Percentiles rank a stretch among this genome's conserved stretches.
These are phyloP conservation scores for Daldinia concentrica DNA, from an alignment of 495 filamentous ascomycete genomes.

Conservation along the genomic window DNA sequence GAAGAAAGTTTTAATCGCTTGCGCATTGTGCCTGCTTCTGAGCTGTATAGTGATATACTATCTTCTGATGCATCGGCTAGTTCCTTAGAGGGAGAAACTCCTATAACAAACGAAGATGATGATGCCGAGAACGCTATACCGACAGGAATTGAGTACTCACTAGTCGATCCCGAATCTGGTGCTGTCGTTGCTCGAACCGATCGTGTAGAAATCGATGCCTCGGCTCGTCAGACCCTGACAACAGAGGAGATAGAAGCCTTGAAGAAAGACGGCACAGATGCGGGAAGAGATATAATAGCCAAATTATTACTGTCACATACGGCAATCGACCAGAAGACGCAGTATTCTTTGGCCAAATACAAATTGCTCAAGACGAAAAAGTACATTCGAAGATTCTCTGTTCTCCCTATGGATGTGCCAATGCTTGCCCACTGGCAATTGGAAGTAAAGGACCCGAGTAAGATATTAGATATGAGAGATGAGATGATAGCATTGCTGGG, in stretches of 20 bases:
- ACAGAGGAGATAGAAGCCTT: constrained; percentile 90
- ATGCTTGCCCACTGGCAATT: constrained; percentile 76
- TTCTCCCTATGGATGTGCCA: constrained; percentile 82
- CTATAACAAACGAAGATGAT: constrained; percentile 45
- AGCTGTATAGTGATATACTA: constrained; percentile 83
- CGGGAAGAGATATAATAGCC: constrained; percentile 87
- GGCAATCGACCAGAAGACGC: constrained; percentile 90
- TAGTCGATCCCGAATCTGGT: constrained; percentile 57
- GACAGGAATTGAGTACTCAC: constrained; percentile 51
- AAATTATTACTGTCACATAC: constrained; percentile 86
- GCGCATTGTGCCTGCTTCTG: constrained; percentile 80
- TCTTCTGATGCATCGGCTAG: constrained; percentile 57
- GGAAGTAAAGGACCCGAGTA: constrained; percentile 76
- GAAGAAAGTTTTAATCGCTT: constrained; percentile 67
- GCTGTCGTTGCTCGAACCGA: constrained; percentile 79
- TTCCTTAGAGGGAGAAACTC: constrained; percentile 47
- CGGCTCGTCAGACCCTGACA: constrained; percentile 80
- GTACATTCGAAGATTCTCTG: constrained; percentile 85
- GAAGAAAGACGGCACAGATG: constrained; percentile 78
- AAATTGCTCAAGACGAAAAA: constrained; percentile 93
- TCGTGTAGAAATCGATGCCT: constrained; percentile 80
- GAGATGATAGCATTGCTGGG: constrained; percentile 78
- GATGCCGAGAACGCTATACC: constrained; percentile 43
- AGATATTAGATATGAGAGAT: constrained; percentile 88
- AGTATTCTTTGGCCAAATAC: constrained; percentile 93